Conservation (phyloP, 805 yeast genomes). For the Spencermartinsiella europaea region DNA sequence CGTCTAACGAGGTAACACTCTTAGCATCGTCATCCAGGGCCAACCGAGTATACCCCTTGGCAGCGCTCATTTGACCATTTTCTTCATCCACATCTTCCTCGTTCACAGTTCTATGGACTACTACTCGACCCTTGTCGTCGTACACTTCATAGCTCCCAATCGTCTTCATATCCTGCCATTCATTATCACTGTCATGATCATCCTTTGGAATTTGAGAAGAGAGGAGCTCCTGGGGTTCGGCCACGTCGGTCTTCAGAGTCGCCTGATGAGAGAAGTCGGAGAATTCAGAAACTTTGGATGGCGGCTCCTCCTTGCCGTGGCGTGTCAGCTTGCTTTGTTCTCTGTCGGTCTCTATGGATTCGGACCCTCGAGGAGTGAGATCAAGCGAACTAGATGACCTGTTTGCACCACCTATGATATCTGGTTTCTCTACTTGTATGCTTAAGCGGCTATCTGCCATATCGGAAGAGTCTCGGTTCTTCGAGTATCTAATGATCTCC, state of each 20-base stretch:
- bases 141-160: slow-evolving; percentile 73
- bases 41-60: slow-evolving; percentile 80
- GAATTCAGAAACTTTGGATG: slow-evolving; percentile 20
- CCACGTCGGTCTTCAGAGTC: slow-evolving; percentile 3
- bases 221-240: slow-evolving; percentile 2
- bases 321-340: background rate
- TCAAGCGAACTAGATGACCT: background rate
- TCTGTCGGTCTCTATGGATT: background rate
- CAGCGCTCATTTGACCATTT: slow-evolving; percentile 39
- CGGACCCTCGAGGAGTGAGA: background rate
- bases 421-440: background rate
- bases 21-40: slow-evolving; percentile 80
- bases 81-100: slow-evolving; percentile 18
- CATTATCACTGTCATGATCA: slow-evolving; percentile 20
- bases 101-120: slow-evolving; percentile 23
- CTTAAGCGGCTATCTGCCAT: background rate
- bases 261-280: slow-evolving; percentile 15
- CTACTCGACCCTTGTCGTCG: slow-evolving; percentile 56
- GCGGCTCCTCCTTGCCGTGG: slow-evolving; percentile 9
- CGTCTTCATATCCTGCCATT: slow-evolving; percentile 85
- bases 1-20: slow-evolving; percentile 48
- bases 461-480: background rate
- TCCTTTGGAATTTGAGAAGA: background rate
- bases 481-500: slow-evolving; percentile 18
- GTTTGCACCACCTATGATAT: background rate